Conservation (phyloP, 2,329 filamentous ascomycete species). For the Alternaria solani region DNA sequence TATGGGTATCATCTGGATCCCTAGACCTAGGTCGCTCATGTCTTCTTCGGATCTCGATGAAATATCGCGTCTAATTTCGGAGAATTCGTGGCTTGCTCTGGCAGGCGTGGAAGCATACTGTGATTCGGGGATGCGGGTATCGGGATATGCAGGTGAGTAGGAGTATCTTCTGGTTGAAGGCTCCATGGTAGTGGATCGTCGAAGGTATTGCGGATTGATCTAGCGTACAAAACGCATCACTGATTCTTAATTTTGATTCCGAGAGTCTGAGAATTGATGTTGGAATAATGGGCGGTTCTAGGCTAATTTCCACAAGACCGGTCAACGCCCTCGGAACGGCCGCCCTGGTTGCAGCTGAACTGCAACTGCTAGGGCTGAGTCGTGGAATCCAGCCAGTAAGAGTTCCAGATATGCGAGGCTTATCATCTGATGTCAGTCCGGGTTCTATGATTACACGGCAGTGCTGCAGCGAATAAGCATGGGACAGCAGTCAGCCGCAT, state of each 20-base stretch:
- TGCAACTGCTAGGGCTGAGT: constrained; percentile 22
- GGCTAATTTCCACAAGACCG: constrained; percentile 5
- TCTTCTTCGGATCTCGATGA: constrained; percentile 28
- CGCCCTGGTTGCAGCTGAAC: constrained; percentile 22
- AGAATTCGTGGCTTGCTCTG: constrained; percentile 28
- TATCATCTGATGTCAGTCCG: constrained; percentile 6
- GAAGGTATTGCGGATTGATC: background rate
- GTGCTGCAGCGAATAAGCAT: constrained; percentile 12
- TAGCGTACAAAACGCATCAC: background rate
- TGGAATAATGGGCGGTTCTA: background rate
- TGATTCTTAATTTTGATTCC: background rate
- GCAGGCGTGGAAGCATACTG: constrained; percentile 26
- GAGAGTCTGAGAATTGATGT: background rate
- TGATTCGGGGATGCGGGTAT: constrained; percentile 24
- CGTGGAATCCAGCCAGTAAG: constrained; percentile 25
- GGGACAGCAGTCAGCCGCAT: constrained; percentile 13
- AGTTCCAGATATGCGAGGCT: constrained; percentile 16
- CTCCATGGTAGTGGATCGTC: constrained; percentile 12
- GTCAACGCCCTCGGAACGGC: background rate
- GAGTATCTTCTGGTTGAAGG: constrained; percentile 8
- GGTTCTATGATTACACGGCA: background rate
- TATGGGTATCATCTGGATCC: constrained; percentile 38
- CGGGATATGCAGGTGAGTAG: constrained; percentile 29
- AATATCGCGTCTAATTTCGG: constrained; percentile 16
- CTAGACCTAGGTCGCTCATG: constrained; percentile 32